Evolutionary conservation across 768 basidiomycete species (phyloP).

Genomic region (Suillus subalutaceus): DNA sequence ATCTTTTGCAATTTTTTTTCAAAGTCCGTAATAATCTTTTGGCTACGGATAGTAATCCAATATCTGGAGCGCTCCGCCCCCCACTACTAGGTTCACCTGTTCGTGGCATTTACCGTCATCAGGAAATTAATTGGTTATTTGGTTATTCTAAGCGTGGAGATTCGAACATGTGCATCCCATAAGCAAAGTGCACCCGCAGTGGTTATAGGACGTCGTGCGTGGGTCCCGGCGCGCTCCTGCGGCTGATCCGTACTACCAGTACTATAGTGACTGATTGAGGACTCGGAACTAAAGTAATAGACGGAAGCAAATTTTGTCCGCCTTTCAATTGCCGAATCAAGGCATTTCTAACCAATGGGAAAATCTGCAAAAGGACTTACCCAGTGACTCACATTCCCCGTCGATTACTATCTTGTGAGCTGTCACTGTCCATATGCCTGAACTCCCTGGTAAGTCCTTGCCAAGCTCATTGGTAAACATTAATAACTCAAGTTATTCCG

Average conservation of each 20-base stretch:
- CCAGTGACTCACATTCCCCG: background rate
- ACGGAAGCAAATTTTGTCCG: background rate
- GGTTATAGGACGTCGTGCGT: background rate
- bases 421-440: conserved; percentile 44
- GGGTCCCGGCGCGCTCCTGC: background rate
- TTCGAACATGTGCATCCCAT: too few species aligned
- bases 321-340: background rate
- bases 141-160: too few species aligned
- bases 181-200: background rate
- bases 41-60: too few species aligned
- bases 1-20: too few species aligned
- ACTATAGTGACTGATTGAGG: background rate
- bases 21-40: too few species aligned
- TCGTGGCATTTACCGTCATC: too few species aligned
- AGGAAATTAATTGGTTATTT: too few species aligned
- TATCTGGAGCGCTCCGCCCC: too few species aligned
- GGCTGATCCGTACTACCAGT: background rate
- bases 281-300: background rate
- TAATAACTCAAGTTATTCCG: background rate
- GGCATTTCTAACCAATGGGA: background rate
- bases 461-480: background rate
- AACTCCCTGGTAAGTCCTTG: conserved; percentile 49
- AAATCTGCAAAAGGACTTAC: background rate
- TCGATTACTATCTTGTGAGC: background rate
- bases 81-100: too few species aligned